phyloP scores from a whole-genome alignment of 306 rosid species.

The Amphicarpaea edgeworthii region DNA sequence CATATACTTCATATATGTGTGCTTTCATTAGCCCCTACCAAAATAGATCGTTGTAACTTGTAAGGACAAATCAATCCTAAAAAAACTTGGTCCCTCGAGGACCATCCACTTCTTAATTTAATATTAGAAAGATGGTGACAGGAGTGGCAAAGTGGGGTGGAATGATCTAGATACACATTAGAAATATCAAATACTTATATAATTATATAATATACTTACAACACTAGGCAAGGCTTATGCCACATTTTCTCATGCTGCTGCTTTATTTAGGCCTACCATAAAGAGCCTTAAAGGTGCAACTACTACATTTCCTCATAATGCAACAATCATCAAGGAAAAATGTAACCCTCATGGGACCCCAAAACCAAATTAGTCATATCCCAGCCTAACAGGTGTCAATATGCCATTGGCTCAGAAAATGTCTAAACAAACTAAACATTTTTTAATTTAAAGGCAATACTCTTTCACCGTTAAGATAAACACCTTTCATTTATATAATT shows the following conservation, averaged over 20 bases:
- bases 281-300: conserved; percentile 26
- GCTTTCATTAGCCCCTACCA: conserved; percentile 32
- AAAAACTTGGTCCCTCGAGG: conserved; percentile 41
- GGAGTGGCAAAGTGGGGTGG: conserved; percentile 49
- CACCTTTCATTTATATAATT: no score
- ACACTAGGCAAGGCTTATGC: conserved; percentile 42
- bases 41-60: conserved; percentile 44
- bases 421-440: background rate
- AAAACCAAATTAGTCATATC: conserved; percentile 25
- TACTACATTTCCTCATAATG: conserved; percentile 17
- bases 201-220: conserved; percentile 25
- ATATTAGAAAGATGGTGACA: conserved; percentile 53
- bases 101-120: conserved; percentile 52
- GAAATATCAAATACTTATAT: no score
- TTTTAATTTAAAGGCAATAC: no score
- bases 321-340: conserved; percentile 36
- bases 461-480: no score
- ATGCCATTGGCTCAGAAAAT: background rate
- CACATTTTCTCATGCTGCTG: conserved; percentile 34
- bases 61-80: conserved; percentile 41
- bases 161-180: conserved; percentile 39
- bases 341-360: conserved; percentile 36
- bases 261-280: conserved; percentile 47
- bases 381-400: conserved; percentile 33
- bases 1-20: conserved; percentile 33